Evolutionary conservation across 1,284 basidiomycete species (phyloP).

Genomic region (Microbotryomycetes sp.): DNA sequence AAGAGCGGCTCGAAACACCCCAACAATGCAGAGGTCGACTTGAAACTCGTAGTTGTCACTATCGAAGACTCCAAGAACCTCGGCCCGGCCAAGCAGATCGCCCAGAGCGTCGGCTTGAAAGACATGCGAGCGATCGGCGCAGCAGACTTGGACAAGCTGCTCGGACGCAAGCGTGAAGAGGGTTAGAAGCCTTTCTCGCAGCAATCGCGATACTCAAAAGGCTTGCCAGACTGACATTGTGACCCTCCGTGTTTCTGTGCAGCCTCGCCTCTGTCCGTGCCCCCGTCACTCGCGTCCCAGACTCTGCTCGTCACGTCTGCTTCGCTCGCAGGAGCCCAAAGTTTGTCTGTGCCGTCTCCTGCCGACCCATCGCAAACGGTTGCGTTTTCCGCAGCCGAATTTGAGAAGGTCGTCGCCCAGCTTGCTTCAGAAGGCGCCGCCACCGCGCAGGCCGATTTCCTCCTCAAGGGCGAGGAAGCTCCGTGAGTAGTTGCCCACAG

Average conservation of each 20-base stretch:
- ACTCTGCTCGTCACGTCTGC: conserved; percentile 64
- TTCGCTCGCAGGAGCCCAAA: conserved; percentile 55
- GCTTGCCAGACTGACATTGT: neutral
- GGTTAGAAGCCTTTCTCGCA: conserved; percentile 25
- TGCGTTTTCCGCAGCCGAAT: conserved; percentile 67
- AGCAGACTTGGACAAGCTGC: conserved; percentile 31
- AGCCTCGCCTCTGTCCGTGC: conserved; percentile 35
- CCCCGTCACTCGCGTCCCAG: conserved; percentile 27
- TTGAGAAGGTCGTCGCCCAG: conserved; percentile 61
- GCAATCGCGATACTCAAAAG: neutral
- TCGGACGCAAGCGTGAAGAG: conserved; percentile 30
- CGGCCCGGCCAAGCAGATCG: conserved; percentile 35
- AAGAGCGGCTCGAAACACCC: conserved; percentile 32
- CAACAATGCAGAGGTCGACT: conserved; percentile 17
- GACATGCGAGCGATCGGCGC: conserved; percentile 37
- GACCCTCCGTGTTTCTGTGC: neutral
- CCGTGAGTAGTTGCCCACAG: conserved; percentile 11
- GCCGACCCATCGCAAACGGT: conserved; percentile 62
- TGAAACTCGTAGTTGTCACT: conserved; percentile 35
- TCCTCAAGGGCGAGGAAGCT: conserved; percentile 46
- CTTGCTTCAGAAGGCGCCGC: conserved; percentile 59
- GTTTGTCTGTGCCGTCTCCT: conserved; percentile 61
- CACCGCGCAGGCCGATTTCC: conserved; percentile 66
- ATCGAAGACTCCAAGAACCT: conserved; percentile 34
- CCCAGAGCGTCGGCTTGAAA: conserved; percentile 35